These are phyloP conservation scores for Bolboschoenoplectus hybrid DNA, from an alignment of 202 grass and related monocot genomes.

Conservation along the genomic window DNA sequence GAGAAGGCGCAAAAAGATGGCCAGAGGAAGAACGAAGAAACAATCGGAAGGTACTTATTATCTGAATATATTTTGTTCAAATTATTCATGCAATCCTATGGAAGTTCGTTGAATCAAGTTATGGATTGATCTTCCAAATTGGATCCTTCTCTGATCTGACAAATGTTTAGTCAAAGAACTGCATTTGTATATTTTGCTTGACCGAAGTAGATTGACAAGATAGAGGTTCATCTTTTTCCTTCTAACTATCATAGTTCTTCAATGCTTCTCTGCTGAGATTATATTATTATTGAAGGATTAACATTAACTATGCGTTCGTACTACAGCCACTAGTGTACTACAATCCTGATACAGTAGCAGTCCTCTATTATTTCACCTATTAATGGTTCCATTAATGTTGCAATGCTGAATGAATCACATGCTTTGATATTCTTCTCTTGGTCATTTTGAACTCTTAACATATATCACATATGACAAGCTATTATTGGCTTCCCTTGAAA, in stretches of 20 bases:
- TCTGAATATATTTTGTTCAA: neutral
- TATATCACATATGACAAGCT: slow-evolving; percentile 15
- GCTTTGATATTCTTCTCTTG: neutral
- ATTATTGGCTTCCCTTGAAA: slow-evolving; percentile 37
- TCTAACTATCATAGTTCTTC: neutral
- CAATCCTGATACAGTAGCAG: neutral
- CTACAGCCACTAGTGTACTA: neutral
- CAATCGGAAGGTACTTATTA: slow-evolving; percentile 64
- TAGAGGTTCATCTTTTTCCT: neutral
- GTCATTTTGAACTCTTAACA: slow-evolving; percentile 3
- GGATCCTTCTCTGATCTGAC: neutral
- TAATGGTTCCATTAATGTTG: neutral
- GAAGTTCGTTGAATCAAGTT: neutral
- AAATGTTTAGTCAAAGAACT: neutral
- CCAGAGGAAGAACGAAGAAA: slow-evolving; percentile 79
- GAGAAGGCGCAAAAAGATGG: slow-evolving; percentile 80
- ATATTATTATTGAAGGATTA: neutral
- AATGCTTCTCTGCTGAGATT: neutral
- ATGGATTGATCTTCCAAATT: neutral
- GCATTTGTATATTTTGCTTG: neutral
- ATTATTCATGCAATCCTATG: neutral
- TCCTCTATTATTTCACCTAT: neutral
- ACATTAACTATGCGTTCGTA: slow-evolving; percentile 14
- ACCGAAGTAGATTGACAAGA: neutral
- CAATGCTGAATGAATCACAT: neutral